A percentile compares a stretch with the other conserved stretches of the same genome.
These are phyloP conservation scores for Diaporthe longicolla DNA, from an alignment of 2,329 filamentous ascomycete species.

Conservation along the genomic window DNA sequence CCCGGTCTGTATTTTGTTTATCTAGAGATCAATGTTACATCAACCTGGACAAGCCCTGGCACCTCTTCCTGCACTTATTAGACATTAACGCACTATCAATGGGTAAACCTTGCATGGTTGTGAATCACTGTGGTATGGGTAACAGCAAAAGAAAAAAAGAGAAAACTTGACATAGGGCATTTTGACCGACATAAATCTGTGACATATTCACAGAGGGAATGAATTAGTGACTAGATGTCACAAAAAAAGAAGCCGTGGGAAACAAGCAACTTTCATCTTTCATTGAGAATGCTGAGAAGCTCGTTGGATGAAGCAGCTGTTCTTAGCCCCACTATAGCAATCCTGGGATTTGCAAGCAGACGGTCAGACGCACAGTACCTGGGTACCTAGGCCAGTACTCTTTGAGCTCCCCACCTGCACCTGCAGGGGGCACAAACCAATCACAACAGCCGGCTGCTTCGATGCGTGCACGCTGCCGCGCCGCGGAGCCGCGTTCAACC, in stretches of 20 bases:
- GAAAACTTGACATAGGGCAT: too few species aligned
- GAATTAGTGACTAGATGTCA: background rate
- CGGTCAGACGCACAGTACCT: background rate
- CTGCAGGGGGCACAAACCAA: constrained; percentile 12
- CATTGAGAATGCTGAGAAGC: constrained; percentile 1
- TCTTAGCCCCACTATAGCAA: constrained; percentile 6
- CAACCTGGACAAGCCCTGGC: too few species aligned
- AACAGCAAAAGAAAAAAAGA: too few species aligned
- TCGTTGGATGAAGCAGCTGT: background rate
- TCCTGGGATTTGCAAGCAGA: background rate
- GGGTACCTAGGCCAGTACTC: background rate
- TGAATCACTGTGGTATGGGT: too few species aligned
- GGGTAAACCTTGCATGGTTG: too few species aligned
- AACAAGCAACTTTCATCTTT: background rate
- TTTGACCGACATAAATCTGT: too few species aligned
- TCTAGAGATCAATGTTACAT: too few species aligned
- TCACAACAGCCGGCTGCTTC: background rate
- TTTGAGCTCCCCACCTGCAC: constrained; percentile 1
- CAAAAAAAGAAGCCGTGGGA: background rate
- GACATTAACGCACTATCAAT: too few species aligned
- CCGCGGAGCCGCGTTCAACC: constrained; percentile 49
- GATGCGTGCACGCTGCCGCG: background rate
- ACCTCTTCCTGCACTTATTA: too few species aligned
- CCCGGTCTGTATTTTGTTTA: too few species aligned
- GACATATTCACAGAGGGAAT: too few species aligned